Percentiles rank a stretch among this genome's conserved stretches.
These are phyloP conservation scores for Capronia epimyces DNA, from an alignment of 2,329 filamentous ascomycete genomes.

Conservation along the genomic window DNA sequence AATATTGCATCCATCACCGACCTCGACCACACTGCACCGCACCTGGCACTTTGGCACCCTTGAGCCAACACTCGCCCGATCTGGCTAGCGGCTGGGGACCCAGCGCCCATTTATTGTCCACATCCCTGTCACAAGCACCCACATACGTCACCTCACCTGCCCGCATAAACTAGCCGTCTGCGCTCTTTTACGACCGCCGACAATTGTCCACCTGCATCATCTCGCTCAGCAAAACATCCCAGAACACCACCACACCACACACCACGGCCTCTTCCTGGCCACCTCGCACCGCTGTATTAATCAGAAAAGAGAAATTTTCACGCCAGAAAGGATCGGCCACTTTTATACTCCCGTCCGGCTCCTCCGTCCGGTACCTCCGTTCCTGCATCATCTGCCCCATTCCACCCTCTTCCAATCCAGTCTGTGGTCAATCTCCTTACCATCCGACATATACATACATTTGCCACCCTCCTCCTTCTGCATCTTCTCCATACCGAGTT, in stretches of 20 bases:
- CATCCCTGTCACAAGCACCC: neutral
- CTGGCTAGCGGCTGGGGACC: neutral
- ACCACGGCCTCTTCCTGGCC: neutral
- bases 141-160: neutral
- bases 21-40: neutral
- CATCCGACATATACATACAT: slow-evolving; percentile 16
- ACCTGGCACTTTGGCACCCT: neutral
- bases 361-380: slow-evolving; percentile 18
- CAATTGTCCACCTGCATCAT: slow-evolving; percentile 1
- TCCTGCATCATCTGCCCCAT: slow-evolving; percentile 8
- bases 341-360: neutral
- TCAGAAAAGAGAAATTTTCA: neutral
- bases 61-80: neutral
- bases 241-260: neutral
- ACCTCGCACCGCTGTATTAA: neutral
- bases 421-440: slow-evolving; percentile 15
- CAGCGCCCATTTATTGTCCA: neutral
- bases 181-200: neutral
- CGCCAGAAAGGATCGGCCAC: neutral
- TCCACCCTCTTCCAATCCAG: slow-evolving; percentile 17
- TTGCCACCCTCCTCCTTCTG: slow-evolving; percentile 18
- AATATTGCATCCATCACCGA: neutral
- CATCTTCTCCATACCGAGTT: slow-evolving; percentile 17
- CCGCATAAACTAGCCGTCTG: neutral
- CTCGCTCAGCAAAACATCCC: neutral